Evolutionary conservation across 2,329 filamentous ascomycete genomes (phyloP).

Genomic region (Sclerotinia minor): DNA sequence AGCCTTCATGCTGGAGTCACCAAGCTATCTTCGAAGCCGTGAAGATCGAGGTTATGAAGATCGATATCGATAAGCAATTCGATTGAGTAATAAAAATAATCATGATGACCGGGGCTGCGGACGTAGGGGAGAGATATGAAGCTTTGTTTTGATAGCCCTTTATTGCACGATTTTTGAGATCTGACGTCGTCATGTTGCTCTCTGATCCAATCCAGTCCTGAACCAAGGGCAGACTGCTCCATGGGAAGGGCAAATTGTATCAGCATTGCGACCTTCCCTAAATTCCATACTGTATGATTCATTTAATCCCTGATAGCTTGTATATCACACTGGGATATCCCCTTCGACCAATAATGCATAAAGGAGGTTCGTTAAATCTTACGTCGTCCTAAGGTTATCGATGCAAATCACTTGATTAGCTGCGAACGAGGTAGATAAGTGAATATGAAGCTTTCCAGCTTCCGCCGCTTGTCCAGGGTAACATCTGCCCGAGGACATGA

Average conservation of each 20-base stretch:
- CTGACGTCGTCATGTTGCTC: neutral
- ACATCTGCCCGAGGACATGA: neutral
- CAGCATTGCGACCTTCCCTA: neutral
- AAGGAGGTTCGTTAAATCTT: neutral
- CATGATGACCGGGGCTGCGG: neutral
- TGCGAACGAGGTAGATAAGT: neutral
- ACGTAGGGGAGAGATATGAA: neutral
- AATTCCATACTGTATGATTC: neutral
- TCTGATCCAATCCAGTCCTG: neutral
- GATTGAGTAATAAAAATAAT: conserved; percentile 8
- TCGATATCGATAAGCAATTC: conserved; percentile 2
- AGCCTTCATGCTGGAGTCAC: neutral
- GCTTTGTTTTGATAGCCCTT: neutral
- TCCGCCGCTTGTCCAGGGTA: too few species aligned
- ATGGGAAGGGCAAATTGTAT: neutral
- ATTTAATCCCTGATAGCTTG: neutral
- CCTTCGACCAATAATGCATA: neutral
- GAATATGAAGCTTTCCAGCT: neutral
- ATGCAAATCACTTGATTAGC: conserved; percentile 5
- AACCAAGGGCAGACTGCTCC: neutral
- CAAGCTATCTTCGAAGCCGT: neutral
- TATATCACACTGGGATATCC: neutral
- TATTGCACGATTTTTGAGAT: neutral
- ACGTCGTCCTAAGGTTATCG: conserved; percentile 5
- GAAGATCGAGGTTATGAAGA: neutral